Conservation (phyloP, 306 rosid genomes). For the Prunus mira region DNA sequence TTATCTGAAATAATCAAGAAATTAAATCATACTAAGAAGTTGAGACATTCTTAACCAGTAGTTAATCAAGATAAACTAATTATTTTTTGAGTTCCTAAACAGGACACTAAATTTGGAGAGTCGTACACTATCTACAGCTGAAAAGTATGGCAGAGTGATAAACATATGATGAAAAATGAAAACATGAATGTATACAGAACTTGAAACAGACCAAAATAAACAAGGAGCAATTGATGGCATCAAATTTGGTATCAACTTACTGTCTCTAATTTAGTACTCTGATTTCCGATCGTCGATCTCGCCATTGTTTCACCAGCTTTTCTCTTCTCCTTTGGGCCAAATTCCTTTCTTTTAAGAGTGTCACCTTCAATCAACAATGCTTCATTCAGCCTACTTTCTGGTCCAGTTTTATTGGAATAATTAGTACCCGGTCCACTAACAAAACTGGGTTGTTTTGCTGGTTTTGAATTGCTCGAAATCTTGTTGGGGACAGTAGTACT, state of each 20-base stretch:
- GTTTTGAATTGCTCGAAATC: slow-evolving; percentile 10
- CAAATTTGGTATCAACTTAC: slow-evolving; percentile 28
- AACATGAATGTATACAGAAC: not conserved
- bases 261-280: slow-evolving; percentile 17
- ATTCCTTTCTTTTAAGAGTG: slow-evolving; percentile 20
- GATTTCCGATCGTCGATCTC: slow-evolving; percentile 17
- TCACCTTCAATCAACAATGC: slow-evolving; percentile 26
- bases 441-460: slow-evolving; percentile 13
- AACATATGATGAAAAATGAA: not conserved
- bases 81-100: not conserved
- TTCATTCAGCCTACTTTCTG: slow-evolving; percentile 26
- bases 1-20: no score
- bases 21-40: no score
- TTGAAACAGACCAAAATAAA: not conserved
- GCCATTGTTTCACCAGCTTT: slow-evolving; percentile 8
- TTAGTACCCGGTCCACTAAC: slow-evolving; percentile 12
- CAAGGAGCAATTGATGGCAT: not conserved
- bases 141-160: not conserved
- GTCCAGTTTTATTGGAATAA: slow-evolving; percentile 18
- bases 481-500: not conserved
- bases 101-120: not conserved
- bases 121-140: not conserved
- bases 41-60: no score
- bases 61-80: no score
- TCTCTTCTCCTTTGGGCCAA: slow-evolving; percentile 20